Evolutionary conservation across 805 yeast species (phyloP).

Genomic region (Candida xyloterini): DNA sequence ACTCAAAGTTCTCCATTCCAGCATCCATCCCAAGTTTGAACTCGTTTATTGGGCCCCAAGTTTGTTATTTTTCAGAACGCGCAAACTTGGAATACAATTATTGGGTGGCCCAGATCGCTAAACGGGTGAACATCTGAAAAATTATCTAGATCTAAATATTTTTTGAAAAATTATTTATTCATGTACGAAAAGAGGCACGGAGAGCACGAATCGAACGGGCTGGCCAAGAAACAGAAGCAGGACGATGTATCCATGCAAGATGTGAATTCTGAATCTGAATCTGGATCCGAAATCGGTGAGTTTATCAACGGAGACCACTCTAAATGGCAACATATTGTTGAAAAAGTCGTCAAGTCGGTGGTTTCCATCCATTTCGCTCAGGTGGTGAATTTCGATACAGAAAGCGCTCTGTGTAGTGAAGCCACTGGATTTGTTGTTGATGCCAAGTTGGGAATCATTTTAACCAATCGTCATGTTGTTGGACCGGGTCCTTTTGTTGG

Average conservation of each 20-base stretch:
- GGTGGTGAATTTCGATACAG: conserved; percentile 85
- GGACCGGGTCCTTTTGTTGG: conserved; percentile 95
- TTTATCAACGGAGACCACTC: conserved; percentile 27
- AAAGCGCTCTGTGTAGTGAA: conserved; percentile 72
- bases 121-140: conserved; percentile 20
- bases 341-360: conserved; percentile 77
- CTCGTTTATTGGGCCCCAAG: conserved; percentile 19
- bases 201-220: not conserved
- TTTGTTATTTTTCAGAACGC: conserved; percentile 31
- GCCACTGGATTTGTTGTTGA: conserved; percentile 98
- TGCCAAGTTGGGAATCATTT: conserved; percentile 71
- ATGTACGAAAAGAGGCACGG: conserved; percentile 5
- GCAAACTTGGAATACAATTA: conserved; percentile 30
- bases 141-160: conserved; percentile 3
- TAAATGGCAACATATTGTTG: conserved; percentile 79
- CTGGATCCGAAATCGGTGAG: conserved; percentile 9
- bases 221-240: conserved; percentile 4
- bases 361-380: conserved; percentile 88
- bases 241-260: conserved; percentile 4
- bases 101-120: conserved; percentile 34
- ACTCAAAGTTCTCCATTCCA: conserved; percentile 36
- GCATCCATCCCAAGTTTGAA: conserved; percentile 24
- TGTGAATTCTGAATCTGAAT: conserved; percentile 8
- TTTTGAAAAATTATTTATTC: conserved; percentile 1
- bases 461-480: conserved; percentile 92